Percentiles rank a stretch among this genome's conserved stretches.
These are phyloP conservation scores for Candida coquimbonensis DNA, from an alignment of 805 yeast species.

Conservation along the genomic window DNA sequence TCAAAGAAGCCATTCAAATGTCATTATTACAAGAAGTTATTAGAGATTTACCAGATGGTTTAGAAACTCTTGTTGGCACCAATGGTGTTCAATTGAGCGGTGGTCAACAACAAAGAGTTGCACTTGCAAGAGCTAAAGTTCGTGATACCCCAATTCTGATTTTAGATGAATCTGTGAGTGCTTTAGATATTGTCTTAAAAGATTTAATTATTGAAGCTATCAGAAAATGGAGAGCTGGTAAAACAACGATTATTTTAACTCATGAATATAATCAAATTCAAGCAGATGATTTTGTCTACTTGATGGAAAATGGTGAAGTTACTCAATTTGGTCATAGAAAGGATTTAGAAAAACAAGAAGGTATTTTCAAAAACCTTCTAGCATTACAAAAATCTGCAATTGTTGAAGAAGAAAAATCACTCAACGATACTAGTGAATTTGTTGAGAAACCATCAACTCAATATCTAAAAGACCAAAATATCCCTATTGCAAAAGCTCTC, in stretches of 20 bases:
- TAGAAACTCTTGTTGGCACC: conserved; percentile 43
- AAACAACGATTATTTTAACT: conserved; percentile 74
- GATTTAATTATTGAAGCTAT: conserved; percentile 41
- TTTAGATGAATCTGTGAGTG: conserved; percentile 82
- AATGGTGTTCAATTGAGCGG: conserved; percentile 62
- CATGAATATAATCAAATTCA: conserved; percentile 64
- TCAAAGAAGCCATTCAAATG: conserved; percentile 40
- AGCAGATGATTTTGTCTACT: conserved; percentile 47
- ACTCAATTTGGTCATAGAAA: conserved; percentile 35
- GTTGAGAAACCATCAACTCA: not conserved
- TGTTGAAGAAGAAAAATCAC: not conserved
- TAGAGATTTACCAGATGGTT: conserved; percentile 42
- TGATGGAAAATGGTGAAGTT: conserved; percentile 55
- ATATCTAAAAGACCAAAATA: too few relatives aligned
- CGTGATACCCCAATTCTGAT: conserved; percentile 70
- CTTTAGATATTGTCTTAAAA: conserved; percentile 55
- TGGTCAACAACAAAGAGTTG: conserved; percentile 83
- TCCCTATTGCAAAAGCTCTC: too few relatives aligned
- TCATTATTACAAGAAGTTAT: conserved; percentile 48
- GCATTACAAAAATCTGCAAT: conserved; percentile 13
- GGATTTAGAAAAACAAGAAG: conserved; percentile 22
- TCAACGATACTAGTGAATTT: not conserved
- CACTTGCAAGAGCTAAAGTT: conserved; percentile 75
- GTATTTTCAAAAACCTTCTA: conserved; percentile 14
- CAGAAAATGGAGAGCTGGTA: conserved; percentile 52